Conservation (phyloP, 345 rosid species). For the Bruguiera parviflora region DNA sequence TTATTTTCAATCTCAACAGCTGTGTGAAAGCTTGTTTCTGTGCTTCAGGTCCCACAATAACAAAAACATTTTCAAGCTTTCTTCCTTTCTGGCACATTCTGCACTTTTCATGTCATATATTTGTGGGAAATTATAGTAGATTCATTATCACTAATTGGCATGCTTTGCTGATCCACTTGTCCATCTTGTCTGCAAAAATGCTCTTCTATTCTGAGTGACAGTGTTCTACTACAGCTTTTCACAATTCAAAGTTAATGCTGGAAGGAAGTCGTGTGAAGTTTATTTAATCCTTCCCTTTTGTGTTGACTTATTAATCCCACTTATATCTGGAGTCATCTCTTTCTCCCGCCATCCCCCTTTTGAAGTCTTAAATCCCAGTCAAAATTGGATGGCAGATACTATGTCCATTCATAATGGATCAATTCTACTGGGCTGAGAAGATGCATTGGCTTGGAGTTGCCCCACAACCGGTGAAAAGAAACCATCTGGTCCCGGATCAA, state of each 20-base stretch:
- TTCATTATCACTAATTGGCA: neutral
- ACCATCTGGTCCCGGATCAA: conserved; percentile 47
- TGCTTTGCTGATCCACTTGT: neutral
- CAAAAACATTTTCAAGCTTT: no score
- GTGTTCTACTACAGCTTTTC: no score
- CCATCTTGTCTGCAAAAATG: neutral
- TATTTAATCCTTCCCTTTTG: no score
- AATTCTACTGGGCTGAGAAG: conserved; percentile 94
- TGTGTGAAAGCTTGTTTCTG: no score
- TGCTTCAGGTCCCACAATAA: no score
- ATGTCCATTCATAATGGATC: conserved; percentile 85
- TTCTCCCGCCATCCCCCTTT: neutral
- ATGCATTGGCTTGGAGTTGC: conserved; percentile 93
- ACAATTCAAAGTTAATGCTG: neutral
- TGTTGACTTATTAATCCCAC: neutral
- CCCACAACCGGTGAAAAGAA: conserved; percentile 63
- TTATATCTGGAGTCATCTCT: neutral
- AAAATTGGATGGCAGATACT: conserved; percentile 49
- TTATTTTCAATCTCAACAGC: no score
- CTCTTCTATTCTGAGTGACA: neutral
- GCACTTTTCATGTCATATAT: no score
- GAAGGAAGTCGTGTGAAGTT: neutral
- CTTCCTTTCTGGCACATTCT: no score
- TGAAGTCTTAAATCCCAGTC: neutral
- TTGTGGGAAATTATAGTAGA: no score